Base-by-base conservation (phyloP, 108 stramenopile species). In the Nitzschia sp. region DNA sequence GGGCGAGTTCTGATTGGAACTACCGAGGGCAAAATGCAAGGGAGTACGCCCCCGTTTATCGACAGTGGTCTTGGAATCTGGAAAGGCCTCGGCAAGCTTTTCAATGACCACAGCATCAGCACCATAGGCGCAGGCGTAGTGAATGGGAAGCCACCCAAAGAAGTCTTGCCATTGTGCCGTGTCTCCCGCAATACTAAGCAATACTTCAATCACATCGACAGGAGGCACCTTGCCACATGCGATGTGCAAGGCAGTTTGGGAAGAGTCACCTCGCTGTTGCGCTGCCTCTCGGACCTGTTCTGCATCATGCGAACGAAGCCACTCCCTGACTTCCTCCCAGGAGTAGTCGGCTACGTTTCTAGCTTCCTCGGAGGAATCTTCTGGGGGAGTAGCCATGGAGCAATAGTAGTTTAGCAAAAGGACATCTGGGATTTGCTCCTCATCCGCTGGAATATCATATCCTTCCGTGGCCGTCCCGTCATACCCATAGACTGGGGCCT, bases 81-180 rank as follows among this genome's bases (percentile, higher is more conserved):
- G 89, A 75, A 72, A 90, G 10, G 80, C 78, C 10, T 86, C 86
- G 21, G 79, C 64, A 54, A 90, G 63, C 0, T 69, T 57, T 57
- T 76, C 51, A 14, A 85, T 80, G 1, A 90, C 86, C 11, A 65
- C 84, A 0, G 73, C 50, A 40, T 74, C 68, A 20, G 89, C 83
- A 22, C 86, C 89, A 41, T 71, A 83, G 15, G 86, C 89, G 64
- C 84, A 85, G 0, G 86, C 84, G 63, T 86, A 86, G 74, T 91
- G 90, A 41, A 91, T 72, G 1, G 90, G 90, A 10, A 91, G 56
- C 87, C 90, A 88, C 0, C 87, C 87, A 65, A 83, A 83, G 54
- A 59, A 59, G 71, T 91, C 90, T 19, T 73, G 83, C 89, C 84
- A 90, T 26, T 69, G 71, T 34, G 61, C 84, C 20, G 76, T 80